Percentiles rank a stretch among this genome's conserved stretches.
Evolutionary conservation across 345 rosid genomes (phyloP).

Genomic region (Gossypium herbaceum): DNA sequence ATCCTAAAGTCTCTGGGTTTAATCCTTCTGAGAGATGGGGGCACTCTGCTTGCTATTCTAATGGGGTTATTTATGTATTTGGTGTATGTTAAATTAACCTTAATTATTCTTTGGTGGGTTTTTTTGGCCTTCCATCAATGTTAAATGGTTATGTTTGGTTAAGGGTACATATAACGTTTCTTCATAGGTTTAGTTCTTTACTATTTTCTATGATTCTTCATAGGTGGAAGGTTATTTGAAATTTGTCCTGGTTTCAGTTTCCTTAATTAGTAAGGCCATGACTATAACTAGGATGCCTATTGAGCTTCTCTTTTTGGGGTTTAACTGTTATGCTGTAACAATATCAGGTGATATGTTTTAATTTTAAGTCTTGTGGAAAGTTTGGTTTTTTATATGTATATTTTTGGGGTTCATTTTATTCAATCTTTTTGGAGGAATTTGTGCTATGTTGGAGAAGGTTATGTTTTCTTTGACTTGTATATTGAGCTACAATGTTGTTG

Average conservation of each 20-base stretch:
- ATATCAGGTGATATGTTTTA: not conserved
- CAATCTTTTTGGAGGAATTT: slow-evolving; percentile 4
- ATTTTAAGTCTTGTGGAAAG: not conserved
- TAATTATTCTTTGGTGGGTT: not conserved
- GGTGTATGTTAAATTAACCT: slow-evolving; percentile 42
- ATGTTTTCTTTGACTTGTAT: not conserved
- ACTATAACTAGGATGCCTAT: slow-evolving; percentile 13
- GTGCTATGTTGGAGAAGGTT: not conserved
- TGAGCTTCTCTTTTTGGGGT: not conserved
- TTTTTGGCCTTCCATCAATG: not conserved
- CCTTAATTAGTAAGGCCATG: slow-evolving; percentile 27
- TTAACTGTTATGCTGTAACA: not conserved
- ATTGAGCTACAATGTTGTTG: slow-evolving; percentile 1
- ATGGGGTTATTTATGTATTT: slow-evolving; percentile 55
- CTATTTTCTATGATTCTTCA: slow-evolving; percentile 20
- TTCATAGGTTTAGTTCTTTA: slow-evolving; percentile 18
- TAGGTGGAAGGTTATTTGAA: slow-evolving; percentile 12
- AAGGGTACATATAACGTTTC: slow-evolving; percentile 21
- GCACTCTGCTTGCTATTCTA: slow-evolving; percentile 64
- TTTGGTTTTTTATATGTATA: not conserved
- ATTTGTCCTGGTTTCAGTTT: slow-evolving; percentile 19
- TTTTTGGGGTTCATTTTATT: not conserved
- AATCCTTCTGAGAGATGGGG: slow-evolving; percentile 83
- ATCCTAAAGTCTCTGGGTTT: slow-evolving; percentile 52
- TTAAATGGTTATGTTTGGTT: slow-evolving; percentile 18